phyloP scores from a whole-genome alignment of 2,329 filamentous ascomycete genomes.

The Botrytis medusae region DNA sequence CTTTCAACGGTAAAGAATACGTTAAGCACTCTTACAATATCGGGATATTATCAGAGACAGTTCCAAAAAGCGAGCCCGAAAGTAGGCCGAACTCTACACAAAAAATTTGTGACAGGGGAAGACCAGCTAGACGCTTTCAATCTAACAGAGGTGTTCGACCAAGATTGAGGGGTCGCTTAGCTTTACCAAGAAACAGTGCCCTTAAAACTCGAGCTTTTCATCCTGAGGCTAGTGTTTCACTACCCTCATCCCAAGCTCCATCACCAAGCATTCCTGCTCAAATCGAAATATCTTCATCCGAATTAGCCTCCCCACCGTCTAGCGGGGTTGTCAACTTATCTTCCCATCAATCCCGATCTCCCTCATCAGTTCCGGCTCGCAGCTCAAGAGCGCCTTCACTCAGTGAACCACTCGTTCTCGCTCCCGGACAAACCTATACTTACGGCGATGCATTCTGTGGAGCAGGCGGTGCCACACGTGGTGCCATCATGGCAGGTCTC shows the following conservation, averaged over 20 bases:
- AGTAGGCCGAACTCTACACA: too few relatives aligned
- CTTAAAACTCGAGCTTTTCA: not conserved
- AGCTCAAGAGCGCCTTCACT: conserved; percentile 23
- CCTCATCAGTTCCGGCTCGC: not conserved
- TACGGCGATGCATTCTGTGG: conserved; percentile 73
- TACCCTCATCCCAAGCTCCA: not conserved
- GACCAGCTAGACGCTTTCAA: not conserved
- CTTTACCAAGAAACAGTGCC: not conserved
- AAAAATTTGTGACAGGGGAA: not conserved
- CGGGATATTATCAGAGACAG: not conserved
- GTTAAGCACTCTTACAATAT: conserved; percentile 20
- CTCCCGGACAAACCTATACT: conserved; percentile 54
- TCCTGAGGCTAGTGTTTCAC: not conserved
- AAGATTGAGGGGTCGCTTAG: not conserved
- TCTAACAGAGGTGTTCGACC: not conserved
- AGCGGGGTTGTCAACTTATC: conserved; percentile 32
- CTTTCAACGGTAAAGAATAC: not conserved
- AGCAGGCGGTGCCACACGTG: conserved; percentile 68
- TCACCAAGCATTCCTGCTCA: not conserved
- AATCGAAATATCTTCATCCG: conserved; percentile 27
- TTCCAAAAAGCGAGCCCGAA: too few relatives aligned
- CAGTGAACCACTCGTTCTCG: conserved; percentile 28
- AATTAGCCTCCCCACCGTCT: conserved; percentile 25
- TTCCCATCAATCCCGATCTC: not conserved
- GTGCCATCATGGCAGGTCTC: conserved; percentile 60